Evolutionary conservation across 352 stramenopile species (phyloP).

Genomic region (Phytopythium chamaehyphon): DNA sequence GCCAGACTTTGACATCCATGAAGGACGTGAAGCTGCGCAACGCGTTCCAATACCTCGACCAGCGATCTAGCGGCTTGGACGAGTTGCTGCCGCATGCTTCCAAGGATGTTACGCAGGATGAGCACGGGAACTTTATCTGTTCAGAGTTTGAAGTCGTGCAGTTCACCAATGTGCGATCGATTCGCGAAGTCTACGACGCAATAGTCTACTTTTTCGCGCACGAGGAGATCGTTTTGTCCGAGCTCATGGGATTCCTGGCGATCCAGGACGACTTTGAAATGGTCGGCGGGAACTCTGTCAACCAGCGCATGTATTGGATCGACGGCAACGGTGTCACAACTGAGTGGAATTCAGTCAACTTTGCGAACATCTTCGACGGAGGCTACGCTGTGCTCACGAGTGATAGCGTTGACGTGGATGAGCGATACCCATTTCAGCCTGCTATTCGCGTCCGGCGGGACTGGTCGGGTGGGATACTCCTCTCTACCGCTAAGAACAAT

Average conservation of each 20-base stretch:
- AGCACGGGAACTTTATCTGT: conserved; percentile 12
- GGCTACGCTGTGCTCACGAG: conserved; percentile 9
- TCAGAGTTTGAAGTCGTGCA: conserved; percentile 24
- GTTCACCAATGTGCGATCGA: conserved; percentile 14
- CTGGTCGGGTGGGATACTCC: conserved; percentile 17
- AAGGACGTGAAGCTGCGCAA: conserved; percentile 13
- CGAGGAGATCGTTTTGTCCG: conserved; percentile 37
- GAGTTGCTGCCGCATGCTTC: conserved; percentile 14
- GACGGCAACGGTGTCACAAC: conserved; percentile 15
- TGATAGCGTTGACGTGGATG: conserved; percentile 26
- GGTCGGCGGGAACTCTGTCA: too few relatives aligned
- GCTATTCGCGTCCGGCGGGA: conserved; percentile 19
- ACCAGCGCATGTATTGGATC: conserved; percentile 3
- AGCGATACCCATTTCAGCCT: background rate
- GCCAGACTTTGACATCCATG: conserved; percentile 12
- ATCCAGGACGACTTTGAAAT: background rate
- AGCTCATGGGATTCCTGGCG: conserved; percentile 26
- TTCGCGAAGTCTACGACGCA: conserved; percentile 30
- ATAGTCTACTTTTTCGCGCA: conserved; percentile 26
- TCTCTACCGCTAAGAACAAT: conserved; percentile 11
- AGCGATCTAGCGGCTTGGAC: conserved; percentile 8
- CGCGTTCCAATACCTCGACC: conserved; percentile 21
- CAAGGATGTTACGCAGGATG: conserved; percentile 23
- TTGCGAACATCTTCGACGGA: conserved; percentile 15
- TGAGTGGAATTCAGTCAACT: conserved; percentile 25